Conservation (phyloP, 768 basidiomycete species). For the Podaxis pistillaris region DNA sequence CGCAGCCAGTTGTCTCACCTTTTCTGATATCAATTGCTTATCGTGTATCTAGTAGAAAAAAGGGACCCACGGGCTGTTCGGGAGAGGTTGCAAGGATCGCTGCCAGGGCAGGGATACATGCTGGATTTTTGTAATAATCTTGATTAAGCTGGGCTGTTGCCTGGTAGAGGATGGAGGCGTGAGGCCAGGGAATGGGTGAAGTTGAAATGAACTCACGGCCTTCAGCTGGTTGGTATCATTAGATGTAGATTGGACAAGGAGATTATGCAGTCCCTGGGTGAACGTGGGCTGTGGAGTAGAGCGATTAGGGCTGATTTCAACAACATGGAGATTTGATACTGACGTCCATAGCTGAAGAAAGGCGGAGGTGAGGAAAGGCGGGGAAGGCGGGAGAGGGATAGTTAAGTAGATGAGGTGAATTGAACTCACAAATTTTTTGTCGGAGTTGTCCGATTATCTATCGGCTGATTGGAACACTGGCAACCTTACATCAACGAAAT, state of each 20-base stretch:
- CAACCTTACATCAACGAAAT: neutral
- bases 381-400: conserved; percentile 23
- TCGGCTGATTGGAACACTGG: conserved; percentile 18
- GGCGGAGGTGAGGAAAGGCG: conserved; percentile 26
- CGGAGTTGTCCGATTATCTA: conserved; percentile 52
- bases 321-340: conserved; percentile 21
- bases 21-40: conserved; percentile 10
- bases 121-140: conserved; percentile 88
- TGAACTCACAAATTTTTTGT: conserved; percentile 45
- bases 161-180: conserved; percentile 36
- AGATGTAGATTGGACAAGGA: conserved; percentile 81
- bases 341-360: conserved; percentile 48
- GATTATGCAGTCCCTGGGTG: conserved; percentile 78
- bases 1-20: conserved; percentile 97
- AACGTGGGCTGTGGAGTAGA: conserved; percentile 55
- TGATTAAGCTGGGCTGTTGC: conserved; percentile 90
- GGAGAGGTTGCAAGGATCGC: conserved; percentile 83
- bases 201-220: conserved; percentile 55
- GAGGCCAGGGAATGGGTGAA: conserved; percentile 10
- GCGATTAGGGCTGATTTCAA: conserved; percentile 19
- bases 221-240: conserved; percentile 90
- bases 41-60: conserved; percentile 13
- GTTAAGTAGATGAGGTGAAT: conserved; percentile 18
- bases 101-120: conserved; percentile 89
- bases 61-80: conserved; percentile 68